A percentile compares a stretch with the other conserved stretches of the same genome.
These are phyloP conservation scores for Perkinsus olseni DNA, from an alignment of 169 alveolate species.

Conservation along the genomic window DNA sequence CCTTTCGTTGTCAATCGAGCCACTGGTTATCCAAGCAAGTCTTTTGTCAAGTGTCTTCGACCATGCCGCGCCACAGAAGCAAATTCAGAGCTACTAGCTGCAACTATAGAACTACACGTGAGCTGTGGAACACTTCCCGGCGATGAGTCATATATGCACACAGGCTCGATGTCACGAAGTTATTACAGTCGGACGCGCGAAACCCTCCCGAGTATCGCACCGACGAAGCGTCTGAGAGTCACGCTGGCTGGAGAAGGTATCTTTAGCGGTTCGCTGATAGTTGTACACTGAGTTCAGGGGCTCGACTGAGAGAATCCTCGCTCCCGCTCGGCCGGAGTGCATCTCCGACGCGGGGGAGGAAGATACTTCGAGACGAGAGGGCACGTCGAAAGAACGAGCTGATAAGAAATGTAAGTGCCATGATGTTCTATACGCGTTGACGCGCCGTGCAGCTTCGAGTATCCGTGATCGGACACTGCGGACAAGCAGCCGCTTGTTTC, in stretches of 20 bases:
- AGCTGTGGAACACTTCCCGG: not conserved
- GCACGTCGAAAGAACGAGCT: not conserved
- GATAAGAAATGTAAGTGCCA: not conserved
- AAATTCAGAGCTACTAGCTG: not conserved
- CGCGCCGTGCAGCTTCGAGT: too few species aligned
- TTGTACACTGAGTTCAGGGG: not conserved
- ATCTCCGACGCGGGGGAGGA: not conserved
- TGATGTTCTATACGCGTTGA: too few species aligned
- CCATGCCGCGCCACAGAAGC: not conserved
- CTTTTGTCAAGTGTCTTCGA: not conserved
- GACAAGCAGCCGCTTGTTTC: not conserved
- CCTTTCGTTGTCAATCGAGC: not conserved
- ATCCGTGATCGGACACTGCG: not conserved
- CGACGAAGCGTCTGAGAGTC: not conserved
- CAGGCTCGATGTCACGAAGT: not conserved
- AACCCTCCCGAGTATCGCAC: not conserved
- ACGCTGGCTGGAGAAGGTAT: not conserved
- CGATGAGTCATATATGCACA: not conserved
- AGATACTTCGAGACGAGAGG: too few species aligned
- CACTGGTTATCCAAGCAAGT: not conserved
- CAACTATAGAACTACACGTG: not conserved
- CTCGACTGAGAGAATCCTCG: not conserved
- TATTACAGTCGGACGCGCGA: not conserved
- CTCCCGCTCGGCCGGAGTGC: not conserved
- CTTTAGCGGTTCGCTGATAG: not conserved